These are phyloP conservation scores for Tolypocladium ovalisporum DNA, from an alignment of 2,329 filamentous ascomycete species.

Conservation along the genomic window DNA sequence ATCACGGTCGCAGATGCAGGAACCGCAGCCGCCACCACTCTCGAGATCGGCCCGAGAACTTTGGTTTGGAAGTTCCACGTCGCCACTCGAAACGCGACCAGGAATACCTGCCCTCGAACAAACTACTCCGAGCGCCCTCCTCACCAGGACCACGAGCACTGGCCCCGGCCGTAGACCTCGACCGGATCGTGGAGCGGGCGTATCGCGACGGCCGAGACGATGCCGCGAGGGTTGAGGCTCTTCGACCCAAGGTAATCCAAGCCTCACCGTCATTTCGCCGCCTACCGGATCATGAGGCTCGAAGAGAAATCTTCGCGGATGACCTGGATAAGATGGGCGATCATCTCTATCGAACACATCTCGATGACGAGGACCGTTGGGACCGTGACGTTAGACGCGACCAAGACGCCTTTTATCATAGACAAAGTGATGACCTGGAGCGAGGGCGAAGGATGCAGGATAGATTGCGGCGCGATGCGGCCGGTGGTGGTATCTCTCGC, in stretches of 20 bases:
- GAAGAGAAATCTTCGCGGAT: background rate
- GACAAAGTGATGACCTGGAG: background rate
- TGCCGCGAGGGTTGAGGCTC: background rate
- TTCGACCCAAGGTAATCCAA: background rate
- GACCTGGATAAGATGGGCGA: background rate
- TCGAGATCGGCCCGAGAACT: conserved; percentile 6
- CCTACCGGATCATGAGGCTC: background rate
- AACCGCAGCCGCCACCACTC: conserved; percentile 6
- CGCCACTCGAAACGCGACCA: background rate
- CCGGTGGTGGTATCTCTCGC: background rate
- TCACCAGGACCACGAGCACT: background rate
- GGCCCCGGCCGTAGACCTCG: background rate
- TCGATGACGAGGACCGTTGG: background rate
- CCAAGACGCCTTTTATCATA: background rate
- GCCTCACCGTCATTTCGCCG: background rate
- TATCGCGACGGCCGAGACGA: background rate
- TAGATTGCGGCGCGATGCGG: background rate
- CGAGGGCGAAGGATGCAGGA: background rate
- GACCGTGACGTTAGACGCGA: background rate
- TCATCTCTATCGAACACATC: background rate
- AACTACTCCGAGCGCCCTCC: background rate
- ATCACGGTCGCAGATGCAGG: conserved; percentile 2
- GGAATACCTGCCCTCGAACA: background rate
- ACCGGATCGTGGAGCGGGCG: background rate
- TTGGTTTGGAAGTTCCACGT: conserved; percentile 2